Percentiles rank a stretch among this genome's conserved stretches.
Evolutionary conservation across 805 yeast species (phyloP).

Genomic region (Kodamaea sagamina): DNA sequence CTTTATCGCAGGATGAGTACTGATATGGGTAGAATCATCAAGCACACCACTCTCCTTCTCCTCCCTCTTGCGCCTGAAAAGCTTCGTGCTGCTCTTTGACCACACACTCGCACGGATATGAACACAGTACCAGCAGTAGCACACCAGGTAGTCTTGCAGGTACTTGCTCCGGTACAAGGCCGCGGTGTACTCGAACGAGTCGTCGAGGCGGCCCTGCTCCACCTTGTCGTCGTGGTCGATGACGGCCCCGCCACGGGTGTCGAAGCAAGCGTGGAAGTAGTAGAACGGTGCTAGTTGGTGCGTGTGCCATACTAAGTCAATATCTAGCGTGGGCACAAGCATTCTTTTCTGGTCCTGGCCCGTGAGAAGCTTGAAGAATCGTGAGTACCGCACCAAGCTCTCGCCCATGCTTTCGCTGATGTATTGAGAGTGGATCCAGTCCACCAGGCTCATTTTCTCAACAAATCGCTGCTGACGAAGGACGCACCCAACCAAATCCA

Average conservation of each 20-base stretch:
- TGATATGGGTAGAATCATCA: conserved; percentile 21
- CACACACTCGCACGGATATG: background rate
- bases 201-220: conserved; percentile 21
- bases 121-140: conserved; percentile 23
- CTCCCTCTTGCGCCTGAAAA: conserved; percentile 3
- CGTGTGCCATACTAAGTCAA: conserved; percentile 32
- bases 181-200: conserved; percentile 20
- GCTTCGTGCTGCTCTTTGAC: background rate
- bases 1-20: conserved; percentile 6
- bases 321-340: conserved; percentile 30
- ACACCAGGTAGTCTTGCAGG: conserved; percentile 23
- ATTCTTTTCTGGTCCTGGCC: conserved; percentile 6
- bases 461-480: conserved; percentile 25
- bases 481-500: conserved; percentile 30
- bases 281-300: conserved; percentile 22
- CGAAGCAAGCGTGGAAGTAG: conserved; percentile 18
- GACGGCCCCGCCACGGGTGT: conserved; percentile 8
- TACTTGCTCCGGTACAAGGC: conserved; percentile 17
- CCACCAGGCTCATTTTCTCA: conserved; percentile 20
- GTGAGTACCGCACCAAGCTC: conserved; percentile 21
- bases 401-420: conserved; percentile 16
- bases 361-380: conserved; percentile 17
- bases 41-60: conserved; percentile 9
- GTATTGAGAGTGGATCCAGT: conserved; percentile 20
- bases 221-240: conserved; percentile 30